Percentiles rank a stretch among this genome's conserved stretches.
Evolutionary conservation across 2,329 filamentous ascomycete genomes (phyloP).

Genomic region (Ophiostoma ulmi): DNA sequence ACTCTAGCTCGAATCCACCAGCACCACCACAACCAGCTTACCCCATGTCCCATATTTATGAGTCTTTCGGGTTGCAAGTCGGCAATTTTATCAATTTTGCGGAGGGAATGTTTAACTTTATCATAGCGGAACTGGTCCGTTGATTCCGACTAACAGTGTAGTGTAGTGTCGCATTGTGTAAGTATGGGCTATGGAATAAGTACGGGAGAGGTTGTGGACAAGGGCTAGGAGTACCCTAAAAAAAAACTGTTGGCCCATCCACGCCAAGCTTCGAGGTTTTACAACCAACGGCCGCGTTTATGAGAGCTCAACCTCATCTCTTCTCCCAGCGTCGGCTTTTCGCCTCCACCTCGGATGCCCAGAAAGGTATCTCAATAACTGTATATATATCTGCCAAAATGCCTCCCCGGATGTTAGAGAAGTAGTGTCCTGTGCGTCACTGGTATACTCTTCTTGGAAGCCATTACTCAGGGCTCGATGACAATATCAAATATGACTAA

Average conservation of each 20-base stretch:
- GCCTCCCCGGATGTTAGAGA: background rate
- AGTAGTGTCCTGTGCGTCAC: background rate
- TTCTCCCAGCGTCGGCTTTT: background rate
- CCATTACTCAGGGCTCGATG: background rate
- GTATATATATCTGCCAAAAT: background rate
- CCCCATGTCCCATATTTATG: background rate
- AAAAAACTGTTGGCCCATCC: background rate
- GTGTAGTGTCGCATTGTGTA: background rate
- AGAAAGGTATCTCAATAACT: background rate
- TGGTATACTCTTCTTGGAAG: background rate
- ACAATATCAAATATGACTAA: background rate
- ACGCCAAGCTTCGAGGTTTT: background rate
- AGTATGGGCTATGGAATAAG: too few relatives aligned
- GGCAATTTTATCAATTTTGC: background rate
- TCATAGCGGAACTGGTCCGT: background rate
- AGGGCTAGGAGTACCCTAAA: background rate
- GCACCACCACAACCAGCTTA: background rate
- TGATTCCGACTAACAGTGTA: background rate
- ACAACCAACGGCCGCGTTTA: background rate
- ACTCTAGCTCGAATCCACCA: slow-evolving; percentile 3
- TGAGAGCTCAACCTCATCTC: background rate
- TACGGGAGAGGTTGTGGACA: background rate
- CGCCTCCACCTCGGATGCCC: background rate
- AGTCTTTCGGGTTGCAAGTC: background rate
- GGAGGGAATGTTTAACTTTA: background rate